Evolutionary conservation across 129 eudicot species (phyloP), one percentile per base, ranked within the genome.

Genomic region (Oenanthe sinensis): DNA sequence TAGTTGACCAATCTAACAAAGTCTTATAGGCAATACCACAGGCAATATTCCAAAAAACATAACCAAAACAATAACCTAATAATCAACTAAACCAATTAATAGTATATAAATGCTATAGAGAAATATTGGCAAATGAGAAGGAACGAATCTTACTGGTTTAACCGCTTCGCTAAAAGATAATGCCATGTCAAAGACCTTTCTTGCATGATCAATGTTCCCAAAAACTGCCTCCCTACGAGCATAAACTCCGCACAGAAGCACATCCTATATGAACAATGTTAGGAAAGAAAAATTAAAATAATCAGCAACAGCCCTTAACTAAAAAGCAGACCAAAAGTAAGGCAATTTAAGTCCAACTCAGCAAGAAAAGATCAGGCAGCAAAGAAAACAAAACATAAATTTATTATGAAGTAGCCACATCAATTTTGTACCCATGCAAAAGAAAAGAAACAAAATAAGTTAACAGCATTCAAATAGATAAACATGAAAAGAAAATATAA

Each of bases 161-260:
- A 90, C 89, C 52, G 90, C 89, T 63, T 90, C 92, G 50, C 85
- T 81, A 58, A 97, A 92, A 72, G 91, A 81, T 77, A 96, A 86
- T 83, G 99, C 95, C 99, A 96, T 92, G 91, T 92, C 99, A 58
- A 96, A 96, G 75, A 90, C 92, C 84, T 89, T 96, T 80, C 99
- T 88, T 62, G 99, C 89, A 81, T 85, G 92, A 36, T 88, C 92
- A 79, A 90, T 87, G 81, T 96, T 96, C 71, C 97, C 97, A 81
- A 69, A 90, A 47, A 82, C 84, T 70, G 99, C 97, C 85, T 92
- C 99, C 75, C 99, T 89, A 79, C 82, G 87, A 15, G 97, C 99
- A 90, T 96, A 96, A 80, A 92, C 93, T 71, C 99, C 99, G 80
- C 97, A 92, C 63, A 96, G 86, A 77, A 90, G 85, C 52, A 89